These are phyloP conservation scores for Xylaria castorea DNA, from an alignment of 495 filamentous ascomycete genomes.

Conservation along the genomic window DNA sequence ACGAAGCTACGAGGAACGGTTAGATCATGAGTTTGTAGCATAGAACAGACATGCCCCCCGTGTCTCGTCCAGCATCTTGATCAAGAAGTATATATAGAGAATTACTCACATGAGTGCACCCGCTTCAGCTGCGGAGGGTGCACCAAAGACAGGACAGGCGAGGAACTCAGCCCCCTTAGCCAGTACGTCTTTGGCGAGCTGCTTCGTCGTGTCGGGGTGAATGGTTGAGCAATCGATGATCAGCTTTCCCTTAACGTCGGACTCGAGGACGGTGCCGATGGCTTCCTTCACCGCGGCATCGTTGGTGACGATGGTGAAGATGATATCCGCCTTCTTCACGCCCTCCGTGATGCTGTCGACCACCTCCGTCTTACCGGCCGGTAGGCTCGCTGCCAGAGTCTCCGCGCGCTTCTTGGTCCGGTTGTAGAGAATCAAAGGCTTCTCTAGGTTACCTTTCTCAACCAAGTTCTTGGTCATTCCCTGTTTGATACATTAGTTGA, in stretches of 20 bases:
- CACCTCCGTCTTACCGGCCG: slow-evolving; percentile 64
- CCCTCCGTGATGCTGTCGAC: slow-evolving; percentile 68
- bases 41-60: background rate
- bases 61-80: background rate
- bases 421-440: slow-evolving; percentile 80
- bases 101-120: slow-evolving; percentile 64
- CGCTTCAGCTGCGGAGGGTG: slow-evolving; percentile 76
- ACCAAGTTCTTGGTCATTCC: slow-evolving; percentile 88
- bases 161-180: slow-evolving; percentile 74
- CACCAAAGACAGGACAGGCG: slow-evolving; percentile 82
- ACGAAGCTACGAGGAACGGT: slow-evolving; percentile 60
- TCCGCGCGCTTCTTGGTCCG: slow-evolving; percentile 68
- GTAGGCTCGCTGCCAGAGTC: slow-evolving; percentile 61
- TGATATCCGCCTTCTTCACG: slow-evolving; percentile 72
- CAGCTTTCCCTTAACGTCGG: slow-evolving; percentile 69
- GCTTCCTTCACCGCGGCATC: slow-evolving; percentile 71
- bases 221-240: slow-evolving; percentile 90
- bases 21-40: slow-evolving; percentile 6
- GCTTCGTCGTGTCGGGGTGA: slow-evolving; percentile 79
- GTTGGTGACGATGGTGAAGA: slow-evolving; percentile 85
- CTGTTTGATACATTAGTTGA: slow-evolving; percentile 48
- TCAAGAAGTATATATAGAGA: background rate
- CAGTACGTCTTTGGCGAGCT: slow-evolving; percentile 60
- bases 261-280: slow-evolving; percentile 59
- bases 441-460: slow-evolving; percentile 72